Evolutionary conservation across 352 stramenopile species (phyloP).

Genomic region (Phytophthora crassamura): DNA sequence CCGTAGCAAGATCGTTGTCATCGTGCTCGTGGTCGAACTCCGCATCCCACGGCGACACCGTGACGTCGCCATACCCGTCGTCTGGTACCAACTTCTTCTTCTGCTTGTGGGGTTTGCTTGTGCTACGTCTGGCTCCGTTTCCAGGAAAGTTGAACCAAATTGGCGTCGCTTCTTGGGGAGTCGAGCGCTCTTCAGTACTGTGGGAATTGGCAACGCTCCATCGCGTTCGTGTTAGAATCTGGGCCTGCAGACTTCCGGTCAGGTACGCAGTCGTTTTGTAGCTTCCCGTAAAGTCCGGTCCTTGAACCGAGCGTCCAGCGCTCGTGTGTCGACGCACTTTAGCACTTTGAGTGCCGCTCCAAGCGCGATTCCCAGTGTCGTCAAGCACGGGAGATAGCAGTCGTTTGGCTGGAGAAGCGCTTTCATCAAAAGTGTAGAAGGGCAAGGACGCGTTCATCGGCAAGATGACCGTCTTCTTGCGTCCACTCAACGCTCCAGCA

Average conservation of each 20-base stretch:
- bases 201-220: not conserved
- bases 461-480: conserved; percentile 5
- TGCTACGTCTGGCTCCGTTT: conserved; percentile 15
- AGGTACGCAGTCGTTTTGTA: conserved; percentile 33
- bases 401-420: conserved; percentile 27
- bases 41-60: conserved; percentile 38
- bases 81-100: conserved; percentile 11
- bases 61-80: conserved; percentile 27
- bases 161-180: not conserved
- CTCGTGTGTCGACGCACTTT: conserved; percentile 14
- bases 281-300: conserved; percentile 25
- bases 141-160: conserved; percentile 6
- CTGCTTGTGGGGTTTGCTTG: not conserved
- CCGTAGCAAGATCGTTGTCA: conserved; percentile 25
- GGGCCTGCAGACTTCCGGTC: conserved; percentile 19
- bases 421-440: conserved; percentile 37
- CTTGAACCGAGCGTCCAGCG: not conserved
- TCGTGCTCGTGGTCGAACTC: conserved; percentile 31
- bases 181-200: not conserved
- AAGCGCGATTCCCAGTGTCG: conserved; percentile 4
- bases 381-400: conserved; percentile 23
- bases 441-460: conserved; percentile 11
- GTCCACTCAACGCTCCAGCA: not conserved
- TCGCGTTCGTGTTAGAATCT: conserved; percentile 13
- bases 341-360: conserved; percentile 1